Conservation (phyloP, 495 filamentous ascomycete genomes). For the Evernia prunastri region DNA sequence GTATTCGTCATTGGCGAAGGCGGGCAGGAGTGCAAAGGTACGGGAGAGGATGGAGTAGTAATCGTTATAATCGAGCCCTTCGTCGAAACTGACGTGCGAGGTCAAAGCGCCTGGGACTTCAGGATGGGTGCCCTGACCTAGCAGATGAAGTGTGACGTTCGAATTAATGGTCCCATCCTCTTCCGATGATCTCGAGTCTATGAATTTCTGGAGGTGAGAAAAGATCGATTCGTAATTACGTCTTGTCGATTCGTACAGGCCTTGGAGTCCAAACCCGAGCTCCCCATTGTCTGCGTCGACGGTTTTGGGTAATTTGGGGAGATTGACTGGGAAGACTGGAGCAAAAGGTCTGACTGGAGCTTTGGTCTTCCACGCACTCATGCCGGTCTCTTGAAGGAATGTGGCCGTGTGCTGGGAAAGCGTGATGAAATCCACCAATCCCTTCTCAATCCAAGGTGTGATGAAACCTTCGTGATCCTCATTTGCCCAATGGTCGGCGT, state of each 20-base stretch:
- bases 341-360: constrained; percentile 8
- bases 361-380: constrained; percentile 20
- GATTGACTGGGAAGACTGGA: constrained; percentile 22
- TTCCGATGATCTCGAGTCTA: constrained; percentile 5
- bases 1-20: constrained; percentile 27
- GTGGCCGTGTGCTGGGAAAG: constrained; percentile 25
- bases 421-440: constrained; percentile 24
- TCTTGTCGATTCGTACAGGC: constrained; percentile 24
- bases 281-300: constrained; percentile 10
- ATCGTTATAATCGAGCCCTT: constrained; percentile 25
- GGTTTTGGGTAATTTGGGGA: constrained; percentile 14
- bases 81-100: constrained; percentile 26
- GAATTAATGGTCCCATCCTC: neutral
- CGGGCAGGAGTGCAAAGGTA: constrained; percentile 26
- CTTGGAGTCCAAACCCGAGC: constrained; percentile 27
- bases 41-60: constrained; percentile 26
- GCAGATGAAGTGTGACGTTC: constrained; percentile 22
- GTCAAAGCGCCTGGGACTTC: constrained; percentile 16
- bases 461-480: constrained; percentile 11
- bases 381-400: constrained; percentile 19
- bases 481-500: constrained; percentile 26
- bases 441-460: constrained; percentile 23
- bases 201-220: neutral
- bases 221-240: constrained; percentile 20
- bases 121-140: constrained; percentile 23